Evolutionary conservation across 2,329 filamentous ascomycete genomes (phyloP).

Genomic region (Parastagonospora nodorum): DNA sequence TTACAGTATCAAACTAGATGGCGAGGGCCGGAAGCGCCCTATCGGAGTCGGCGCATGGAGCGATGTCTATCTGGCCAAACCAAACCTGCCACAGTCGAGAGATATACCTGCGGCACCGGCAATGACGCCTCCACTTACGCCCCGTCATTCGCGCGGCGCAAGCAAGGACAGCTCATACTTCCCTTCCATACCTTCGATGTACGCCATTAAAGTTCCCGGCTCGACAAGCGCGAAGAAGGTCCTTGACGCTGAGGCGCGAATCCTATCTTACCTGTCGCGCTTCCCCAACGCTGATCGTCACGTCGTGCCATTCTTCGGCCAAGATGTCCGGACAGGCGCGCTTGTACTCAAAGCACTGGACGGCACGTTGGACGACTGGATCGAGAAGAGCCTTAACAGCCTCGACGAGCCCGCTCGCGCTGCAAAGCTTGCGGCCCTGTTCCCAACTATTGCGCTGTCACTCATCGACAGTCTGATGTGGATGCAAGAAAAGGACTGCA

Average conservation of each 20-base stretch:
- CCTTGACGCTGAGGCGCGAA: slow-evolving; percentile 36
- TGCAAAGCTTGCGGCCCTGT: slow-evolving; percentile 42
- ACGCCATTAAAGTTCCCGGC: slow-evolving; percentile 44
- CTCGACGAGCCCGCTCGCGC: slow-evolving; percentile 37
- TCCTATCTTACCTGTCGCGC: slow-evolving; percentile 40
- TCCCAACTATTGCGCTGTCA: slow-evolving; percentile 47
- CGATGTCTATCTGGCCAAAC: slow-evolving; percentile 43
- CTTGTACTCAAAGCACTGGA: slow-evolving; percentile 43
- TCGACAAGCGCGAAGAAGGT: slow-evolving; percentile 37
- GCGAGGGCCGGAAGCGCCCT: slow-evolving; percentile 29
- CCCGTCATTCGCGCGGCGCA: slow-evolving; percentile 24
- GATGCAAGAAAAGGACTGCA: slow-evolving; percentile 47
- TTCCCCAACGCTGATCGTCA: slow-evolving; percentile 26
- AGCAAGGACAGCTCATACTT: slow-evolving; percentile 11
- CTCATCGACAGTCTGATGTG: slow-evolving; percentile 50
- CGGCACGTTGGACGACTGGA: slow-evolving; percentile 39
- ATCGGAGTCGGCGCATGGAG: slow-evolving; percentile 45
- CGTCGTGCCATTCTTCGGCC: slow-evolving; percentile 42
- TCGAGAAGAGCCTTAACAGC: slow-evolving; percentile 33
- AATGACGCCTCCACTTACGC: slow-evolving; percentile 36
- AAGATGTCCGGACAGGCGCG: slow-evolving; percentile 34
- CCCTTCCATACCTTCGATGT: slow-evolving; percentile 22
- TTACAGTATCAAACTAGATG: slow-evolving; percentile 30
- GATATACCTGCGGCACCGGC: slow-evolving; percentile 6
- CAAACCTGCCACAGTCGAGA: slow-evolving; percentile 17